Percentiles rank a stretch among this genome's conserved stretches.
These are phyloP conservation scores for Carpinus viminea DNA, from an alignment of 306 rosid genomes.

Conservation along the genomic window DNA sequence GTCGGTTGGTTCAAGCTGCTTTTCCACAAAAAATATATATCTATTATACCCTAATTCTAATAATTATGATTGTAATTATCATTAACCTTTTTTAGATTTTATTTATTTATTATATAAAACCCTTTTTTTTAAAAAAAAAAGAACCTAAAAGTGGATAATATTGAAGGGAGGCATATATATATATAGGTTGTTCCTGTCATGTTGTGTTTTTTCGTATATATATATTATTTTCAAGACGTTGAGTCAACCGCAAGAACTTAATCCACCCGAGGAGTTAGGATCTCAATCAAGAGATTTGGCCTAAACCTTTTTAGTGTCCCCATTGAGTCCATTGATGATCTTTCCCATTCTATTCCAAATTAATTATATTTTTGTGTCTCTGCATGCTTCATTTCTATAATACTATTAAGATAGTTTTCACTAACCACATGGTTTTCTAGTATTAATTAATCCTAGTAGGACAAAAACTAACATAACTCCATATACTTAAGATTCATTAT, in stretches of 20 bases:
- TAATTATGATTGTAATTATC: conserved; percentile 7
- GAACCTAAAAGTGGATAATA: background rate
- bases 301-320: no score
- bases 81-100: conserved; percentile 9
- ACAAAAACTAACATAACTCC: background rate
- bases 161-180: background rate
- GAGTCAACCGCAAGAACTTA: conserved; percentile 12
- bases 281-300: background rate
- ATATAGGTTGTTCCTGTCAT: no score
- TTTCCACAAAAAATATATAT: conserved; percentile 30
- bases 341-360: conserved; percentile 1
- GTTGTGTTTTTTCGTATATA: no score
- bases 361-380: background rate
- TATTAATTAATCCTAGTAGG: background rate
- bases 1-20: conserved; percentile 56
- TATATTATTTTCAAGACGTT: background rate
- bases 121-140: background rate
- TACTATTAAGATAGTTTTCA: background rate
- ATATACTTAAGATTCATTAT: background rate
- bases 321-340: background rate
- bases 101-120: background rate
- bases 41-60: conserved; percentile 6
- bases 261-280: conserved; percentile 8
- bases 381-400: background rate
- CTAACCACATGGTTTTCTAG: background rate